These are phyloP conservation scores for Mikania micrantha DNA, from an alignment of 129 eudicot genomes.

Conservation along the genomic window DNA sequence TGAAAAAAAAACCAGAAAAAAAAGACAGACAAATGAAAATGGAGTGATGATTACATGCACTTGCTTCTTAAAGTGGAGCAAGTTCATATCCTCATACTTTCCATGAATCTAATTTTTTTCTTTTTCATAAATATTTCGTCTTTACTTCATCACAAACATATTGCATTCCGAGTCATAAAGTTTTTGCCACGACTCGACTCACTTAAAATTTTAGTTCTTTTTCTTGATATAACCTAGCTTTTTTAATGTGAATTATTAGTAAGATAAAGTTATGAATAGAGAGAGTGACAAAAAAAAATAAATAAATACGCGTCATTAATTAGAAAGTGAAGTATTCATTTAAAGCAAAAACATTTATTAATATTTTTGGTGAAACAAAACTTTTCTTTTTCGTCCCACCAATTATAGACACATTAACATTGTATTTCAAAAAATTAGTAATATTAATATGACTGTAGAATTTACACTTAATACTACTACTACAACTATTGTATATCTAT, in stretches of 20 bases:
- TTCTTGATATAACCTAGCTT: too few relatives aligned
- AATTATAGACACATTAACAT: neutral
- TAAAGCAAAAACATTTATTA: neutral
- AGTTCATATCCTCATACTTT: slow-evolving; percentile 23
- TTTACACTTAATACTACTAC: too few relatives aligned
- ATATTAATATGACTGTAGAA: too few relatives aligned
- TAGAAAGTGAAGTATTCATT: neutral
- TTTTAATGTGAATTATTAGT: too few relatives aligned
- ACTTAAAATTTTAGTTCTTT: neutral
- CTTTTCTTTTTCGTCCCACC: neutral
- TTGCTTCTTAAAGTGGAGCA: slow-evolving; percentile 35
- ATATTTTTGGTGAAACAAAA: neutral
- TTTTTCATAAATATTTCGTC: too few relatives aligned
- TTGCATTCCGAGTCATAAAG: slow-evolving; percentile 30
- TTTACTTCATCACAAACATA: slow-evolving; percentile 21
- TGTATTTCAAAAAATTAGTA: too few relatives aligned
- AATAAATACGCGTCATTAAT: neutral
- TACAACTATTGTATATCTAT: too few relatives aligned
- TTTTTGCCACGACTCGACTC: neutral
- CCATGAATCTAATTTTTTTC: slow-evolving; percentile 8
- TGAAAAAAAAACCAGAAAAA: neutral
- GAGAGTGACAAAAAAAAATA: neutral
- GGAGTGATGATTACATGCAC: slow-evolving; percentile 13
- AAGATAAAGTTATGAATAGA: too few relatives aligned
- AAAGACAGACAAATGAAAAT: neutral